Conservation (phyloP, 2,329 filamentous ascomycete genomes). For the Microdochium bolleyi region DNA sequence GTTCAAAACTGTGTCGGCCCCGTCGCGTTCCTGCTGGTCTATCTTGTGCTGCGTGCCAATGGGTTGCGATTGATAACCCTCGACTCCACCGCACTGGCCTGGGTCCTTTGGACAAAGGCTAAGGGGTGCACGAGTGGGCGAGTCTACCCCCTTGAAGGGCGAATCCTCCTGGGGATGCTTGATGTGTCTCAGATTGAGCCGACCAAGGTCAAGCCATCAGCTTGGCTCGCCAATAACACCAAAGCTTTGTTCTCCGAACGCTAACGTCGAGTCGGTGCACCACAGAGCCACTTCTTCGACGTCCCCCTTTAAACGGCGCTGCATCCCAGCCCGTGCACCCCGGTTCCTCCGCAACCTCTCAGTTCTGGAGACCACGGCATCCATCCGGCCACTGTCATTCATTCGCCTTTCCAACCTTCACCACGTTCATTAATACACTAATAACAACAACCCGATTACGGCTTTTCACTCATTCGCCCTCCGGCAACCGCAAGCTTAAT, state of each 20-base stretch:
- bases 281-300: slow-evolving; percentile 36
- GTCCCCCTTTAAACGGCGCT: slow-evolving; percentile 32
- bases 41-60: neutral
- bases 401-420: slow-evolving; percentile 38
- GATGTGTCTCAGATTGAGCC: slow-evolving; percentile 1
- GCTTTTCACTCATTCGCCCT: slow-evolving; percentile 33
- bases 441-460: slow-evolving; percentile 39
- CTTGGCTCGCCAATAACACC: neutral
- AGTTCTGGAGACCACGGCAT: slow-evolving; percentile 24
- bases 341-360: neutral
- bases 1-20: neutral
- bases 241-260: neutral
- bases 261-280: slow-evolving; percentile 2
- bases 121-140: neutral
- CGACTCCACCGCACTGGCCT: neutral
- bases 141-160: slow-evolving; percentile 10
- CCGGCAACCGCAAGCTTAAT: slow-evolving; percentile 20
- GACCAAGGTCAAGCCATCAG: neutral
- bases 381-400: slow-evolving; percentile 48
- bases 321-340: neutral
- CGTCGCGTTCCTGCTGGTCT: neutral
- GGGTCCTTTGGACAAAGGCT: neutral
- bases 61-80: neutral
- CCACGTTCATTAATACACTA: slow-evolving; percentile 53
- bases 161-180: neutral